Evolutionary conservation across 202 grass and related monocot genomes (phyloP).

Genomic region (Bolboschoenoplectus hybrid): DNA sequence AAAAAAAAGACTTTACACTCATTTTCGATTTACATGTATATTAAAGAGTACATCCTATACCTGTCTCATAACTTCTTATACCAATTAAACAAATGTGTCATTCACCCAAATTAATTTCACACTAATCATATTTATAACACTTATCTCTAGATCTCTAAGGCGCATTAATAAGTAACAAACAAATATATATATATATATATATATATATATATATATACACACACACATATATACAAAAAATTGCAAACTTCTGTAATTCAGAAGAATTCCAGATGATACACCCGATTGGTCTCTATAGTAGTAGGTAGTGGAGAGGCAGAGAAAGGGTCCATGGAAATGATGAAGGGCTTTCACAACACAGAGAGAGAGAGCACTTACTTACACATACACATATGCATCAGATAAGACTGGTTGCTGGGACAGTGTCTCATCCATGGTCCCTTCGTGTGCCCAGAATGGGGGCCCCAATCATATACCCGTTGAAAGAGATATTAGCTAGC

Average conservation of each 20-base stretch:
- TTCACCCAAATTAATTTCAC: too few species aligned
- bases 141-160: too few species aligned
- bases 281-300: conserved; percentile 13
- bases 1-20: too few species aligned
- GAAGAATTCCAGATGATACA: not conserved
- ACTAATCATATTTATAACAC: too few species aligned
- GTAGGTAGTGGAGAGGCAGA: conserved; percentile 41
- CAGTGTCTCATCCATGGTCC: conserved; percentile 55
- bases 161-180: too few species aligned
- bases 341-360: conserved; percentile 45
- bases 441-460: conserved; percentile 45
- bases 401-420: conserved; percentile 75
- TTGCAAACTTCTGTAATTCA: not conserved
- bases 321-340: conserved; percentile 56
- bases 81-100: too few species aligned
- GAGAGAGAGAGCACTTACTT: conserved; percentile 45
- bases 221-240: not conserved
- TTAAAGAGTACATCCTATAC: too few species aligned
- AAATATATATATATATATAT: too few species aligned
- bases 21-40: too few species aligned
- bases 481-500: not conserved
- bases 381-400: conserved; percentile 44
- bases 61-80: too few species aligned
- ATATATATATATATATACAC: too few species aligned
- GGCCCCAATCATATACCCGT: conserved; percentile 27